Base-by-base conservation (phyloP, 2,329 filamentous ascomycete species). In the Sclerotinia spermophila region DNA sequence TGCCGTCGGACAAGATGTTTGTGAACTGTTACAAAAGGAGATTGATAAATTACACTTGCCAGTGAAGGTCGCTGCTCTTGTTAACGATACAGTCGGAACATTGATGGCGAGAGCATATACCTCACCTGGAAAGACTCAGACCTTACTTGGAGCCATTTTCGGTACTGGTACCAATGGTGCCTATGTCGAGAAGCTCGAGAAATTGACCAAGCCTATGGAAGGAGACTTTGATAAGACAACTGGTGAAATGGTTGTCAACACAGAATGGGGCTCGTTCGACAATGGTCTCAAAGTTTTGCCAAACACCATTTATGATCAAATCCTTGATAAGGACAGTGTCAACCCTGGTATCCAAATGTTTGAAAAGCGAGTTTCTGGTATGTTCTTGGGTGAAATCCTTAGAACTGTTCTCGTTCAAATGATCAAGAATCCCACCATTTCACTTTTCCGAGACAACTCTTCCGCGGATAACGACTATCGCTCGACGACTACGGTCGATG, bases 281-380 rank as follows among this genome's bases (percentile, higher is more conserved):
- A 98, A 98, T 82, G 88, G 92, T 76, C 88, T 98, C 74, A 92
- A 90, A 76, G 92, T 97, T 30, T 86, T 99, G 55, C 96, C 95
- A 60, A 91, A 89, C 77, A 98, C 95, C 0, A 83, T 88, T 0
- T 98, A 93, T 83, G 96, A 99, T 79, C 83, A 85, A 65, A 86
- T 89, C 71, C 85, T 99, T 35, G 95, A 99, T 81, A 83, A 84
- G 70, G 88, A 90, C 72, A 96, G 91, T 74, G 89, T 93, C 76
- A 98, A 99, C 81, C 95, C 94, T 0, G 96, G 96, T 38, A 89
- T 97, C 73, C 96, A 99, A 80, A 97, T 98, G 92, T 99, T 98
- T 79, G 96, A 99, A 84, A 99, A 99, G 86, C 92, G 95, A 62
- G 91, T 99, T 24, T 97, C 94, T 0, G 96, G 96, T 80, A 98